Percentiles rank a stretch among this genome's conserved stretches.
Conservation (phyloP, 306 rosid genomes). For the Datisca glomerata region DNA sequence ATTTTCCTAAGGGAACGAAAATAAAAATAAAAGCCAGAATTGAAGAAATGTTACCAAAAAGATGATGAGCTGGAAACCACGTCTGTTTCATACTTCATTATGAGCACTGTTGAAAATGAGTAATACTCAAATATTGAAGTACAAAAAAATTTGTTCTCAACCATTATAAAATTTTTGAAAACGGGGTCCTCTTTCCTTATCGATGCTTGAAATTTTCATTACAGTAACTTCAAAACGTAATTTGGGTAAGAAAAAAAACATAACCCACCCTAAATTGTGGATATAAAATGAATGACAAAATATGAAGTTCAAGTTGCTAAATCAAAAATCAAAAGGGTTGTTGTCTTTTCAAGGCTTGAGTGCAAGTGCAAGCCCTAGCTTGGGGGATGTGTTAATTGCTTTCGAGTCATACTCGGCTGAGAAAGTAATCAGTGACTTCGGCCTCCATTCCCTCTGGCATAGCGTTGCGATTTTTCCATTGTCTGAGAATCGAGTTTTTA, state of each 20-base stretch:
- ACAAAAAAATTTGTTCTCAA: background rate
- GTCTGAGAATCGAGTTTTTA: constrained; percentile 48
- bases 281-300: background rate
- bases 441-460: constrained; percentile 88
- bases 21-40: too few species aligned
- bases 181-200: background rate
- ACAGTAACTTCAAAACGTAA: too few species aligned
- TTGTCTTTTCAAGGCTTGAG: constrained; percentile 60
- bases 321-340: background rate
- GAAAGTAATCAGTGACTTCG: constrained; percentile 63
- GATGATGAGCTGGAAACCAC: too few species aligned
- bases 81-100: background rate
- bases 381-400: constrained; percentile 55
- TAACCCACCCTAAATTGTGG: background rate
- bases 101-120: too few species aligned
- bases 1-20: too few species aligned
- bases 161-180: background rate
- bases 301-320: too few species aligned
- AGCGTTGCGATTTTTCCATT: constrained; percentile 65
- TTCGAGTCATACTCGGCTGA: constrained; percentile 73
- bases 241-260: background rate
- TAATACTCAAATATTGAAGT: too few species aligned
- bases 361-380: constrained; percentile 69
- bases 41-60: background rate
- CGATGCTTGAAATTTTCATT: background rate